These are phyloP conservation scores for Pseudocercospora macadamiae DNA, from an alignment of 2,329 filamentous ascomycete genomes.

Conservation along the genomic window DNA sequence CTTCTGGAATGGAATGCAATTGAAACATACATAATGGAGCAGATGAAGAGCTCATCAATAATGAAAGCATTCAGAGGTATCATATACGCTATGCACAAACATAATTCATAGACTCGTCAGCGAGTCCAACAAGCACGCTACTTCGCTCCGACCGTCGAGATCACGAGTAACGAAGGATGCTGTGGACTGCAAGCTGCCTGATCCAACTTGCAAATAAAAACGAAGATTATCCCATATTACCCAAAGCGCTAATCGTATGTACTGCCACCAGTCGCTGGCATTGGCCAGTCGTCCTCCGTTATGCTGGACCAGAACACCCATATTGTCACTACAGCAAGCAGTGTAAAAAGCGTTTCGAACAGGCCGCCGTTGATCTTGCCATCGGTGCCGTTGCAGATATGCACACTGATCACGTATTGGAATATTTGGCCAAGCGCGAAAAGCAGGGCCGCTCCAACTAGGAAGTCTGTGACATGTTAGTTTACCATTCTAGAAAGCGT, in stretches of 20 bases:
- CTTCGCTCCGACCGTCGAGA: background rate
- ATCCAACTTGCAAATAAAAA: conserved; percentile 1
- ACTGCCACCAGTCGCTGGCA: conserved; percentile 48
- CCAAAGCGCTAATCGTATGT: conserved; percentile 37
- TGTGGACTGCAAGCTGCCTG: conserved; percentile 10
- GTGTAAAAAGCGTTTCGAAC: conserved; percentile 91
- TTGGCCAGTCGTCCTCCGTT: conserved; percentile 96
- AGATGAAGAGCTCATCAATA: too few species aligned
- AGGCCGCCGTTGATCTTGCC: conserved; percentile 91
- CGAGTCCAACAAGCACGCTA: conserved; percentile 3
- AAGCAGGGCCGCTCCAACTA: conserved; percentile 71
- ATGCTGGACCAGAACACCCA: conserved; percentile 99
- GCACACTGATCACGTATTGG: conserved; percentile 88
- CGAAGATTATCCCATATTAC: conserved; percentile 7
- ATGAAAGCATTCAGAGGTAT: conserved; percentile 1
- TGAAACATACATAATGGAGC: too few species aligned
- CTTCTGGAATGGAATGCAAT: background rate
- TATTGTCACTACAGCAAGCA: conserved; percentile 77
- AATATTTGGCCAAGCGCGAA: conserved; percentile 95
- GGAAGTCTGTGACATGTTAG: conserved; percentile 62
- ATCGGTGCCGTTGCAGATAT: conserved; percentile 81
- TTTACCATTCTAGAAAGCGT: background rate
- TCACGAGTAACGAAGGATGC: background rate
- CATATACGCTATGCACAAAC: conserved; percentile 11
- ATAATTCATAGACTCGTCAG: conserved; percentile 9